Base-by-base conservation (phyloP, 108 stramenopile species). In the Nannochloropsis oceanica region DNA sequence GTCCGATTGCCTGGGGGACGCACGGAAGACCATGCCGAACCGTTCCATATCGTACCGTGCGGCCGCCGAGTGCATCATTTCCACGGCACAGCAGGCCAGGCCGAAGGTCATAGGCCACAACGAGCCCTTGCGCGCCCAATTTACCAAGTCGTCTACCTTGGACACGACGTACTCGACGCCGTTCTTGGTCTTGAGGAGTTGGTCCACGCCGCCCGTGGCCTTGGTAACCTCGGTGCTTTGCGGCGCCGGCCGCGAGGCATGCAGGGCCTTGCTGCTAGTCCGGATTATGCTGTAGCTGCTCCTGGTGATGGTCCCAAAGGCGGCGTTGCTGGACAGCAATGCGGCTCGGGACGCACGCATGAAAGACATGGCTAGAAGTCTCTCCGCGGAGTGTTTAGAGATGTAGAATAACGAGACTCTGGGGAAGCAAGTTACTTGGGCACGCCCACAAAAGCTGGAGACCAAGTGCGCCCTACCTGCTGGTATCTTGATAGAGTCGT, bases 51-150 rank as follows among this genome's bases (percentile, higher is more conserved):
- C 98, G 92, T 98, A 99, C 50, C 98, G 94, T 42, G 97, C 95
- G 2, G 98, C 97, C 26, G 96, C 97, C 22, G 97, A 94, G 93
- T 98, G 98, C 98, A 98, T 98, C 98, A 98, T 98, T 92, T 97
- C 34, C 44, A 99, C 98, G 43, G 98, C 98, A 85, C 98, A 99
- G 90, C 98, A 99, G 18, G 98, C 98, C 83, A 99, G 91, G 80
- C 98, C 98, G 85, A 99, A 99, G 12, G 98, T 99, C 98, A 98
- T 99, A 85, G 98, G 98, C 98, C 98, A 99, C 44, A 99, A 89
- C 27, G 96, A 97, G 22, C 97, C 98, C 91, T 98, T 99, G 46
- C 98, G 95, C 13, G 97, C 97, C 98, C 98, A 99, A 92, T 99
- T 99, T 43, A 97, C 96, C 34, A 99, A 90, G 34, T 99, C 96